These are phyloP conservation scores for Echeveria elegans DNA, from an alignment of 164 flowering plant species.

Conservation along the genomic window DNA sequence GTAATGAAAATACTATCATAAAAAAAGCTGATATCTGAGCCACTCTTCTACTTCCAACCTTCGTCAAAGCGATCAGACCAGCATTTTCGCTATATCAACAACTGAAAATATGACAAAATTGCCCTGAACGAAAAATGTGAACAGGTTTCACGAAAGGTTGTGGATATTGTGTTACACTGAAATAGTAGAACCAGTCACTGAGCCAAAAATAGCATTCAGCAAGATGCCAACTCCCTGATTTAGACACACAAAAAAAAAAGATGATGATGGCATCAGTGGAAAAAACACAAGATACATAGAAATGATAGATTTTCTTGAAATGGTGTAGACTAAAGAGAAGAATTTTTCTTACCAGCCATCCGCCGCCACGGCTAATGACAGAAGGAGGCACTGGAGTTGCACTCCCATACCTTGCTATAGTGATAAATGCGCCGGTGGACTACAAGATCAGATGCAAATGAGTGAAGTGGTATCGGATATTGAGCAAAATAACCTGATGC, in stretches of 20 bases:
- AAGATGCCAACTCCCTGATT: slow-evolving; percentile 63
- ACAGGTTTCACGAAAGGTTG: neutral
- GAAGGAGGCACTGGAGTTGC: slow-evolving; percentile 84
- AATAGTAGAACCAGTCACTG: slow-evolving; percentile 29
- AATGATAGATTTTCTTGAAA: neutral
- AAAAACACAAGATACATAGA: neutral
- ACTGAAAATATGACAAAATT: neutral
- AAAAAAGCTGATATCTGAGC: slow-evolving; percentile 54
- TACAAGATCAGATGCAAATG: slow-evolving; percentile 18
- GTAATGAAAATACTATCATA: slow-evolving; percentile 71
- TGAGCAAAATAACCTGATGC: no score
- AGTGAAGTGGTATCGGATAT: neutral
- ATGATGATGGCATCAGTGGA: neutral
- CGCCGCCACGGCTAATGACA: slow-evolving; percentile 60
- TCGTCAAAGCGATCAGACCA: slow-evolving; percentile 65
- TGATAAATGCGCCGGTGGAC: slow-evolving; percentile 68
- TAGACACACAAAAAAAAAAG: no score
- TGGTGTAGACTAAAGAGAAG: neutral
- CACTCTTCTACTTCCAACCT: slow-evolving; percentile 74
- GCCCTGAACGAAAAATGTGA: neutral
- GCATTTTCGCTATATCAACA: slow-evolving; percentile 54
- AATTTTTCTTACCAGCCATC: slow-evolving; percentile 61
- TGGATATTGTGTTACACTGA: slow-evolving; percentile 30
- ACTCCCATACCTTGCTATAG: slow-evolving; percentile 58
- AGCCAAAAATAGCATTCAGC: slow-evolving; percentile 34